These are phyloP conservation scores for Psidium friedrichsthalianum DNA, from an alignment of 345 rosid species.

Conservation along the genomic window DNA sequence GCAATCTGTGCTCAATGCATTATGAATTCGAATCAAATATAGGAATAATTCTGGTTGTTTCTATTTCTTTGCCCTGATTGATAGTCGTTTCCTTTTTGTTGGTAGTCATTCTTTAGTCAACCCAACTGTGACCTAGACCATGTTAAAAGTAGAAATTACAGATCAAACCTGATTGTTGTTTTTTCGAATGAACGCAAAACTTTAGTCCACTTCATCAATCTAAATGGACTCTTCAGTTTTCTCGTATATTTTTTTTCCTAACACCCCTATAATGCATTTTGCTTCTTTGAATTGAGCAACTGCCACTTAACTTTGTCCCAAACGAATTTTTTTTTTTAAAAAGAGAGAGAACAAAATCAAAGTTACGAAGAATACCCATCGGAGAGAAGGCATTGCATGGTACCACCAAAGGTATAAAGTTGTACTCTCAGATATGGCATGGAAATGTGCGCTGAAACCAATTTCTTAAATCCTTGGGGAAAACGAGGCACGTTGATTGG, in stretches of 20 bases:
- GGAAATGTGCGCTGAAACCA: neutral
- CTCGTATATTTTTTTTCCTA: neutral
- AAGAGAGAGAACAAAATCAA: neutral
- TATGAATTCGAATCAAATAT: neutral
- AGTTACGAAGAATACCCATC: neutral
- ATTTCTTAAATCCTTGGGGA: neutral
- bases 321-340: neutral
- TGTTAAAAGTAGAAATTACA: neutral
- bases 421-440: neutral
- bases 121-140: neutral
- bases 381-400: neutral
- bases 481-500: neutral
- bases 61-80: neutral
- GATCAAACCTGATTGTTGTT: neutral
- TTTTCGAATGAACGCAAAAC: neutral
- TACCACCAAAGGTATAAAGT: neutral
- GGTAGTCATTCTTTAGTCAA: neutral
- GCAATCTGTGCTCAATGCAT: neutral
- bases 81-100: too few species aligned
- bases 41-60: too few species aligned
- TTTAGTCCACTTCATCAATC: neutral
- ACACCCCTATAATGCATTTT: neutral
- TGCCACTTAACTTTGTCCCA: neutral
- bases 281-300: neutral
- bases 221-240: neutral